These are phyloP conservation scores for Sphaerulina musiva DNA, from an alignment of 2,329 filamentous ascomycete species.

Conservation along the genomic window DNA sequence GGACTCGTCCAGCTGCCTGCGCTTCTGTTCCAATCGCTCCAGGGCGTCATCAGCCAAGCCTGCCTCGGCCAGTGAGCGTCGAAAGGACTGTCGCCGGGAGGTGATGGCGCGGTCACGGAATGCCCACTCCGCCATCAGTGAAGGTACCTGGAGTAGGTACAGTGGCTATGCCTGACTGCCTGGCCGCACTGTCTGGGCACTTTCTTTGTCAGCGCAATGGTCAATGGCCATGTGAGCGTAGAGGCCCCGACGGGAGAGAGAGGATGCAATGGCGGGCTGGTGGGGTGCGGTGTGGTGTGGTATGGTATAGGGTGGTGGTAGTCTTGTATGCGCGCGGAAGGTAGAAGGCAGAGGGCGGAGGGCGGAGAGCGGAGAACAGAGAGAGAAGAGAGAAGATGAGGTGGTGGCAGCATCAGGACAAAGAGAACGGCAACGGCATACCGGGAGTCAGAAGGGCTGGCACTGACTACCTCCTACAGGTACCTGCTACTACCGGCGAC, in stretches of 20 bases:
- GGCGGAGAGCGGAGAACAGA: no score
- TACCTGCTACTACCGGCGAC: no score
- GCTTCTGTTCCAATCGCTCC: constrained; percentile 33
- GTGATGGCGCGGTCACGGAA: constrained; percentile 12
- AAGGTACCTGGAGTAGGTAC: neutral
- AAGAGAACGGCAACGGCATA: neutral
- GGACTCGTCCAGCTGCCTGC: constrained; percentile 34
- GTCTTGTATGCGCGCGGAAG: no score
- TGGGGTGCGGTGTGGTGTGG: neutral
- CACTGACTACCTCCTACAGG: no score
- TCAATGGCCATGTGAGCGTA: neutral
- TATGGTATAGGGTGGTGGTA: no score
- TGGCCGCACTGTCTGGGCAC: neutral
- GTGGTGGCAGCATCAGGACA: neutral
- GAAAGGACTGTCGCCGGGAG: constrained; percentile 20
- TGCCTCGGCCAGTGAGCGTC: constrained; percentile 19
- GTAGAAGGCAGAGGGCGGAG: no score
- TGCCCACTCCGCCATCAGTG: constrained; percentile 20
- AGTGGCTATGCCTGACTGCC: neutral
- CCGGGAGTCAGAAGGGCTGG: neutral
- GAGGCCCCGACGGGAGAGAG: neutral
- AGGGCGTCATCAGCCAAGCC: constrained; percentile 29
- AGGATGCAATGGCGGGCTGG: no score
- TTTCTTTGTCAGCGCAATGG: neutral
- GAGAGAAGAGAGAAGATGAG: neutral